Percentiles rank a stretch among this genome's conserved stretches.
Evolutionary conservation across 768 basidiomycete species (phyloP).

Genomic region (Mycena sanguinolenta): DNA sequence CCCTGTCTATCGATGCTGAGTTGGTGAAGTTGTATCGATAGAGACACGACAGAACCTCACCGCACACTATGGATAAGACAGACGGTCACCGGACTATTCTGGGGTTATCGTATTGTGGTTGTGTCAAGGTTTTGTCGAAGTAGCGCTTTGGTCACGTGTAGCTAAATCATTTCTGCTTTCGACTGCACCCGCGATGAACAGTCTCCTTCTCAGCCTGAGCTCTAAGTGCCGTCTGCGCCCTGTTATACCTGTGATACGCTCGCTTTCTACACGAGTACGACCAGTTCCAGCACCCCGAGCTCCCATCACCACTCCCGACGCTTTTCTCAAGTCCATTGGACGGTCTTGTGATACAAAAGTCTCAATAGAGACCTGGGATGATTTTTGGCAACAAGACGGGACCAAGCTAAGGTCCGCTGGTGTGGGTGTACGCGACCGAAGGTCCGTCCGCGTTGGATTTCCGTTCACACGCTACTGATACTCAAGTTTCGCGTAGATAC

Average conservation of each 20-base stretch:
- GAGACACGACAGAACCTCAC: too few species aligned
- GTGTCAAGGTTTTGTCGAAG: too few species aligned
- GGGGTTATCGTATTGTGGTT: too few species aligned
- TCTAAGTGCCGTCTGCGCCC: conserved; percentile 20
- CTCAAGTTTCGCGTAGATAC: conserved; percentile 57
- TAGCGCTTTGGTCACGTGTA: too few species aligned
- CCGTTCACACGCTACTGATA: neutral
- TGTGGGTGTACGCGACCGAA: conserved; percentile 75
- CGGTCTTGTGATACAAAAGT: conserved; percentile 76
- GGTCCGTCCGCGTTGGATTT: conserved; percentile 56
- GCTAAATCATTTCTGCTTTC: neutral
- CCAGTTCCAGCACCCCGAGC: conserved; percentile 60
- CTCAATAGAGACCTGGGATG: conserved; percentile 75
- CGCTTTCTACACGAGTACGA: conserved; percentile 50
- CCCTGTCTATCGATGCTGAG: too few species aligned
- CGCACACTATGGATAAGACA: too few species aligned
- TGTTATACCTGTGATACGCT: conserved; percentile 47
- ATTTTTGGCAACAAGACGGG: conserved; percentile 76
- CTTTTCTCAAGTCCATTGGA: conserved; percentile 83
- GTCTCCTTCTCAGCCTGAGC: conserved; percentile 8
- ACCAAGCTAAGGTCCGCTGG: conserved; percentile 74
- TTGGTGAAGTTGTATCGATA: too few species aligned
- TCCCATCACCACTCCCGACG: conserved; percentile 66
- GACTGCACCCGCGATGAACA: conserved; percentile 12
- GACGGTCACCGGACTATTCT: too few species aligned